phyloP scores from a whole-genome alignment of 179 eudicot species.

The Amaranthus tricolor region DNA sequence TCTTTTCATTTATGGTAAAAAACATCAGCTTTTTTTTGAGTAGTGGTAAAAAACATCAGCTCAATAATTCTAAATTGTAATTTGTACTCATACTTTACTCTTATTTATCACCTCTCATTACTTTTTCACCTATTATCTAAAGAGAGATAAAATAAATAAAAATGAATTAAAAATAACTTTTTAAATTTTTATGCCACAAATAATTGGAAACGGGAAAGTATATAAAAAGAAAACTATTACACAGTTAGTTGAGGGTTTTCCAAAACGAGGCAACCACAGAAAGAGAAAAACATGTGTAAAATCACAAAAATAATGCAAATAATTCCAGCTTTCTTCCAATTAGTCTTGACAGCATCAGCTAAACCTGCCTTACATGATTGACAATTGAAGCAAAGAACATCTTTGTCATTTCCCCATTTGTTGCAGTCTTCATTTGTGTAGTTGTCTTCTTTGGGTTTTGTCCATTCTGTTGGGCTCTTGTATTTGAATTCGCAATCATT shows the following conservation, averaged over 20 bases:
- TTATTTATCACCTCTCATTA: no score
- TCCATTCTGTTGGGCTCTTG: conserved; percentile 25
- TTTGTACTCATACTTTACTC: no score
- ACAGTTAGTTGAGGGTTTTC: not conserved
- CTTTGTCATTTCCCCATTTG: conserved; percentile 8
- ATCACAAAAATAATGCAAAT: conserved; percentile 3
- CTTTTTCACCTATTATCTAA: no score
- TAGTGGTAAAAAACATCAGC: no score
- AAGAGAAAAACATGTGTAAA: not conserved
- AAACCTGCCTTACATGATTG: conserved; percentile 24
- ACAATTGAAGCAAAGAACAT: conserved; percentile 15
- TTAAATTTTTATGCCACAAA: no score
- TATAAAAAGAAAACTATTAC: no score
- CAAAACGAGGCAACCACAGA: not conserved
- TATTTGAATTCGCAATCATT: conserved; percentile 27
- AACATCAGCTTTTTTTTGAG: no score
- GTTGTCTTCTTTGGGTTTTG: conserved; percentile 3
- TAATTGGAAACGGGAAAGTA: no score
- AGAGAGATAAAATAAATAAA: no score
- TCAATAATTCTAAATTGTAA: no score
- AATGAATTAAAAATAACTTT: no score
- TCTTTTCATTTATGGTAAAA: no score
- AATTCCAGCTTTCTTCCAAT: conserved; percentile 2
- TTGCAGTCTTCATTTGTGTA: conserved; percentile 21
- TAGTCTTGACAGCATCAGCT: conserved; percentile 9